phyloP scores from a whole-genome alignment of 73 alveolate species.

The Durusdinium trenchii region DNA sequence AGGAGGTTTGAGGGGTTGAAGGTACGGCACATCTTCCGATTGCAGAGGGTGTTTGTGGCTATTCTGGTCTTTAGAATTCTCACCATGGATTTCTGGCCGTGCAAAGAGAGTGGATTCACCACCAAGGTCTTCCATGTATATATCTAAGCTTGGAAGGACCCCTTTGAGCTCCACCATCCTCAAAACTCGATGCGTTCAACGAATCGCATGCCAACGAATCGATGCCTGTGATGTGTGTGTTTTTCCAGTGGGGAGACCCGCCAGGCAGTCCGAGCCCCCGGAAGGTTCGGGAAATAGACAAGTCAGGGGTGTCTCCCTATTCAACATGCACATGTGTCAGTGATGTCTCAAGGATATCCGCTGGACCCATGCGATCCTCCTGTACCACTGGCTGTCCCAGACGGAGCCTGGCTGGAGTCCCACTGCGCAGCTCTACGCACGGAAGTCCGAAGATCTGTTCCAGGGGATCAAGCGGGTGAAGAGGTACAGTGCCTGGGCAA shows the following conservation, averaged over 20 bases:
- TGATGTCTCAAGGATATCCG: constrained; percentile 47
- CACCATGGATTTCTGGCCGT: no score
- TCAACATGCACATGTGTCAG: background rate
- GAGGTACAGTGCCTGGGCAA: constrained; percentile 50
- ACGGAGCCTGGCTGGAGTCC: constrained; percentile 19
- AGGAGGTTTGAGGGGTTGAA: no score
- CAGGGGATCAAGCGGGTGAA: constrained; percentile 69
- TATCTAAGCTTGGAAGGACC: no score
- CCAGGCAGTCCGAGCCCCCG: background rate
- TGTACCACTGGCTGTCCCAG: constrained; percentile 81
- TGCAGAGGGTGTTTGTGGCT: no score
- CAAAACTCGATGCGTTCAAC: no score
- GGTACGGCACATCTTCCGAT: no score
- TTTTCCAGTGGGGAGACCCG: background rate
- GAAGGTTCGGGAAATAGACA: background rate
- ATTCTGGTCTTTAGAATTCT: no score
- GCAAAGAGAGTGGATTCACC: no score
- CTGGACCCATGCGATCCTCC: constrained; percentile 87
- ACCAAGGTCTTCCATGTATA: no score
- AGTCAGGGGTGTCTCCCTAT: background rate
- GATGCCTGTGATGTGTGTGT: no score
- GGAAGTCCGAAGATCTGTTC: constrained; percentile 44
- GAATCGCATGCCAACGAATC: no score
- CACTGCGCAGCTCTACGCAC: constrained; percentile 2
- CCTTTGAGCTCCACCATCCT: no score